A percentile compares a stretch with the other conserved stretches of the same genome.
Conservation (phyloP, 108 stramenopile genomes). For the Parietichytrium sp. region DNA sequence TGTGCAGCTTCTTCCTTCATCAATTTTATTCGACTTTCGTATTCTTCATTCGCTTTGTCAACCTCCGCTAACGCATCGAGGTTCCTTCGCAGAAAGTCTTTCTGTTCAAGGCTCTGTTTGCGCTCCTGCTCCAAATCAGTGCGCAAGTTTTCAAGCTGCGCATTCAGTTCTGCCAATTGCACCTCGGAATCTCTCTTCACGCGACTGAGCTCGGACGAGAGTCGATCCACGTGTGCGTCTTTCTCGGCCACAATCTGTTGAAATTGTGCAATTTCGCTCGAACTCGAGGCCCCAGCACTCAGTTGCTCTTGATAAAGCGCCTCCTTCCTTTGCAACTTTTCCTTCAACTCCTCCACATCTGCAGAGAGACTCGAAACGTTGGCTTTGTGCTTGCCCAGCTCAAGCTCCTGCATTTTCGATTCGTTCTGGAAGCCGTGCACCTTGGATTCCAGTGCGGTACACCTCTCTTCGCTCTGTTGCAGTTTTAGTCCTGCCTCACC, state of each 20-base stretch:
- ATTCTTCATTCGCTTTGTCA: background rate
- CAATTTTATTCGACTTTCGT: background rate
- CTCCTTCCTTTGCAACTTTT: background rate
- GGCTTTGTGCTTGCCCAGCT: background rate
- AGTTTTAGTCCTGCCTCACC: background rate
- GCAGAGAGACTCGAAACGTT: background rate
- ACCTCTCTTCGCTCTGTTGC: background rate
- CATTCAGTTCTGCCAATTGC: background rate
- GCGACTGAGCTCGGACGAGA: background rate
- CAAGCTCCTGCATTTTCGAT: background rate
- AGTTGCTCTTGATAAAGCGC: background rate
- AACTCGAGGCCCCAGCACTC: background rate
- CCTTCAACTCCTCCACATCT: background rate
- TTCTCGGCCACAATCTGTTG: background rate
- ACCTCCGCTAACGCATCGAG: background rate
- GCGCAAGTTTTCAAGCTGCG: background rate
- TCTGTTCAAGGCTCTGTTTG: background rate
- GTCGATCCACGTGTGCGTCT: background rate
- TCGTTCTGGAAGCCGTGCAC: background rate
- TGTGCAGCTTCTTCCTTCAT: background rate
- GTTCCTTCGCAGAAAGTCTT: background rate
- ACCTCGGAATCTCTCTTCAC: too few species aligned
- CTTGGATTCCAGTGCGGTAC: background rate
- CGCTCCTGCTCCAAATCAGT: background rate
- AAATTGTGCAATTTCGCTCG: background rate